These are phyloP conservation scores for Hemisphaericaspora nanyangensis DNA, from an alignment of 805 yeast genomes.

Conservation along the genomic window DNA sequence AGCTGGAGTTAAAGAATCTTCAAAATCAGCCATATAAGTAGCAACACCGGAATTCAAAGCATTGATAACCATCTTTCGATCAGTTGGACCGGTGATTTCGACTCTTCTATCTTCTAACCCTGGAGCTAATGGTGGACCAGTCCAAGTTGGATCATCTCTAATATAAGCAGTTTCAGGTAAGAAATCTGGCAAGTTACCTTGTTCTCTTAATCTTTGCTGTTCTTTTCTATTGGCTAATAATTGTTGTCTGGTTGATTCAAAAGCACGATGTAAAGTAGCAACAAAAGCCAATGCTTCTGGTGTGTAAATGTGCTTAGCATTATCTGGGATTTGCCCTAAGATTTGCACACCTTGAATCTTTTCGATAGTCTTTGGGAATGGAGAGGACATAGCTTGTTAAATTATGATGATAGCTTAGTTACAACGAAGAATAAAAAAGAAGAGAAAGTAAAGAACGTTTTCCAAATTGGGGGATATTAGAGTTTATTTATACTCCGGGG, in stretches of 20 bases:
- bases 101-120: slow-evolving; percentile 72
- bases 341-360: slow-evolving; percentile 50
- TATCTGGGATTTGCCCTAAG: slow-evolving; percentile 47
- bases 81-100: slow-evolving; percentile 85
- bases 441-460: background rate
- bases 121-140: slow-evolving; percentile 67
- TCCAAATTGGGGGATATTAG: background rate
- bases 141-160: slow-evolving; percentile 72
- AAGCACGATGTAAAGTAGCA: slow-evolving; percentile 69
- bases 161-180: slow-evolving; percentile 65
- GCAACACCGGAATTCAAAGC: slow-evolving; percentile 76
- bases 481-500: slow-evolving; percentile 1
- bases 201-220: slow-evolving; percentile 59
- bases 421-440: background rate
- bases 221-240: slow-evolving; percentile 58
- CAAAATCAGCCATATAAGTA: slow-evolving; percentile 84
- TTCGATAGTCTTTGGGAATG: slow-evolving; percentile 44
- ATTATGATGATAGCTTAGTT: too few species aligned
- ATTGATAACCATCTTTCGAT: slow-evolving; percentile 78
- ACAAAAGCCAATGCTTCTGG: slow-evolving; percentile 64
- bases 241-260: slow-evolving; percentile 57
- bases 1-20: slow-evolving; percentile 81
- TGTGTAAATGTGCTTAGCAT: slow-evolving; percentile 53
- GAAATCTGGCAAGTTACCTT: slow-evolving; percentile 59
- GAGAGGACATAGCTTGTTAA: slow-evolving; percentile 28